Conservation (phyloP, 345 rosid species). For the Excoecaria agallocha region DNA sequence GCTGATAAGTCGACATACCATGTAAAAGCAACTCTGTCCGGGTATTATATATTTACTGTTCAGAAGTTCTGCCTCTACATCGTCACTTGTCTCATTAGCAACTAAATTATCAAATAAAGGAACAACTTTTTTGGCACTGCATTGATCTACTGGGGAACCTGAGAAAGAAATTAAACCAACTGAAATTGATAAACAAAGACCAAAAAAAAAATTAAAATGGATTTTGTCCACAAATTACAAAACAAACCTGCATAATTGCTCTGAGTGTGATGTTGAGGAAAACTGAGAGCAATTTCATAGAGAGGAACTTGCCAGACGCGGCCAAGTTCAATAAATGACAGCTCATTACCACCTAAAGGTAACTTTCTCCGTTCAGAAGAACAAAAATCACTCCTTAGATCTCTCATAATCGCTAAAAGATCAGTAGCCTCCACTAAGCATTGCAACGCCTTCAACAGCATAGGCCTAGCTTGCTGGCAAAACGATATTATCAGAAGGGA, state of each 20-base stretch:
- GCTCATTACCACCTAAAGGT: constrained; percentile 13
- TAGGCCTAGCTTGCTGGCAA: constrained; percentile 51
- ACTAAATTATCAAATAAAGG: constrained; percentile 55
- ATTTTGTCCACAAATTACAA: background rate
- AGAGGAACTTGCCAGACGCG: constrained; percentile 78
- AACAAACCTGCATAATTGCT: constrained; percentile 32
- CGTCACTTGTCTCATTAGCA: constrained; percentile 48
- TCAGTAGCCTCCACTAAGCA: constrained; percentile 40
- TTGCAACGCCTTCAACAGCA: constrained; percentile 48
- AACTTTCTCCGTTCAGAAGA: constrained; percentile 19
- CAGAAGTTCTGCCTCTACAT: constrained; percentile 64
- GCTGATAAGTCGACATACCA: constrained; percentile 38
- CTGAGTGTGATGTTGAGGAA: constrained; percentile 17
- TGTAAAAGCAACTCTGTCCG: constrained; percentile 68
- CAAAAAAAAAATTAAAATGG: too few species aligned
- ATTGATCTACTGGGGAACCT: constrained; percentile 29
- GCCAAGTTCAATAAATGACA: constrained; percentile 63
- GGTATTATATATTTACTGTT: constrained; percentile 52
- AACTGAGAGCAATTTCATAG: constrained; percentile 55
- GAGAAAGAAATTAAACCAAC: constrained; percentile 6
- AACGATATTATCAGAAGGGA: background rate
- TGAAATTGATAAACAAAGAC: background rate
- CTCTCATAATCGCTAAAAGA: constrained; percentile 42
- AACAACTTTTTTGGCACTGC: constrained; percentile 39
- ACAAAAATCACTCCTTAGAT: constrained; percentile 32